Percentiles rank a stretch among this genome's conserved stretches.
Evolutionary conservation across 192 early-diverging fungal genomes (phyloP).

Genomic region (Dimargaris cristalligena): DNA sequence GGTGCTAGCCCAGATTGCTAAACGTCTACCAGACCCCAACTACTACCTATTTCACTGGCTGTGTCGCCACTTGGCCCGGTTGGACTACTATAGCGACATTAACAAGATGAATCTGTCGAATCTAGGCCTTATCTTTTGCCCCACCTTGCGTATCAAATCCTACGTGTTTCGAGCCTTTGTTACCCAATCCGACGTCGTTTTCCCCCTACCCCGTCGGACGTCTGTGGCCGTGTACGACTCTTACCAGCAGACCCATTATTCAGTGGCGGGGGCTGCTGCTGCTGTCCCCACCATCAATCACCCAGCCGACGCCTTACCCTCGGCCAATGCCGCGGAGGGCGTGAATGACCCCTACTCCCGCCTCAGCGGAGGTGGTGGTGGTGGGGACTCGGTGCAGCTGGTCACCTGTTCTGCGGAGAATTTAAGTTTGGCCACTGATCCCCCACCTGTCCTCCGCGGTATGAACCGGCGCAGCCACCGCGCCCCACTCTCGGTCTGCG

Average conservation of each 20-base stretch:
- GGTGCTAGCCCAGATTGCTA: conserved; percentile 21
- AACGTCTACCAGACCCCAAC: conserved; percentile 28
- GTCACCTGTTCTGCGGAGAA: neutral
- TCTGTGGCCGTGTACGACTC: neutral
- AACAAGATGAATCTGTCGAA: conserved; percentile 45
- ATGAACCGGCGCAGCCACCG: neutral
- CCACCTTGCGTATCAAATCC: conserved; percentile 34
- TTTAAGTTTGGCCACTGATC: neutral
- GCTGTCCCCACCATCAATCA: too few relatives aligned
- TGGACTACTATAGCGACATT: conserved; percentile 24
- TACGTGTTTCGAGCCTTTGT: conserved; percentile 34
- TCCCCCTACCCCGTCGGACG: conserved; percentile 2
- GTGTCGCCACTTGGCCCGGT: conserved; percentile 32
- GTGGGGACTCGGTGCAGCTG: neutral
- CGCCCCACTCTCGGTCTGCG: neutral
- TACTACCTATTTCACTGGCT: conserved; percentile 31
- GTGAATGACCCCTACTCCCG: neutral
- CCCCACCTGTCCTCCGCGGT: neutral
- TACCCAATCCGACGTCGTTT: conserved; percentile 11
- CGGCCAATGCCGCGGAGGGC: neutral
- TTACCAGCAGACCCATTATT: neutral
- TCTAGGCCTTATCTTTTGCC: conserved; percentile 41
- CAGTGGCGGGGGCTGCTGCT: neutral
- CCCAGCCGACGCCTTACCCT: neutral
- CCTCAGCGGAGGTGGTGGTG: neutral